phyloP scores from a whole-genome alignment of 768 basidiomycete genomes.

The Lentinula aciculospora region DNA sequence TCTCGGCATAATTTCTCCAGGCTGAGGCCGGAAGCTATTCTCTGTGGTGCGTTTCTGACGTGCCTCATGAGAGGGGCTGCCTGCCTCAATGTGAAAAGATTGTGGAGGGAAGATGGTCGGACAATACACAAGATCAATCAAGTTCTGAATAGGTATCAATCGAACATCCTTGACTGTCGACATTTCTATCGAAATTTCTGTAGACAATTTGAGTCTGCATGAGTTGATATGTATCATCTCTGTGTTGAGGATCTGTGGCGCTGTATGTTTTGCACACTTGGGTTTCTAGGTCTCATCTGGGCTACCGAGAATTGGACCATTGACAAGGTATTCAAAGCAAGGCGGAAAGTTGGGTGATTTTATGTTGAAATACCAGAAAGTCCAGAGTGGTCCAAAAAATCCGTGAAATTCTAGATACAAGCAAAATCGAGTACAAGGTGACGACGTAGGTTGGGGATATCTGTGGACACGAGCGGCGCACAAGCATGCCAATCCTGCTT shows the following conservation, averaged over 20 bases:
- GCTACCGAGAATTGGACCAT: too few relatives aligned
- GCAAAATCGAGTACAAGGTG: background rate
- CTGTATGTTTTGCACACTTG: too few relatives aligned
- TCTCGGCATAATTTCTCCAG: constrained; percentile 51
- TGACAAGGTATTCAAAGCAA: too few relatives aligned
- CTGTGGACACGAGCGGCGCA: background rate
- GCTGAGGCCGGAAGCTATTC: constrained; percentile 43
- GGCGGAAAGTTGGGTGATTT: too few relatives aligned
- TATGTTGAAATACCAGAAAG: background rate
- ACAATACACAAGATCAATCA: background rate
- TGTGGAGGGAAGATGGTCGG: constrained; percentile 31
- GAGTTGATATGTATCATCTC: too few relatives aligned
- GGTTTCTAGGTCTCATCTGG: too few relatives aligned
- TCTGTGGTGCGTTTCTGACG: background rate
- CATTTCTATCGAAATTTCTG: background rate
- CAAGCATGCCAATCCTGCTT: background rate
- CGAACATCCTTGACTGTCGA: background rate
- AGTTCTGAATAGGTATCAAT: background rate
- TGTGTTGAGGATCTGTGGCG: too few relatives aligned
- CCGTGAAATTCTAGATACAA: background rate
- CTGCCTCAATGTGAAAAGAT: constrained; percentile 62
- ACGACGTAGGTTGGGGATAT: background rate
- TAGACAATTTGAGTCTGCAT: background rate
- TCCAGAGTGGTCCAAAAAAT: background rate
- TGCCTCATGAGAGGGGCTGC: constrained; percentile 15